Percentiles rank a stretch among this genome's conserved stretches.
Evolutionary conservation across 164 flowering plant species (phyloP).

Genomic region (Kalanchoe fedtschenkoi): DNA sequence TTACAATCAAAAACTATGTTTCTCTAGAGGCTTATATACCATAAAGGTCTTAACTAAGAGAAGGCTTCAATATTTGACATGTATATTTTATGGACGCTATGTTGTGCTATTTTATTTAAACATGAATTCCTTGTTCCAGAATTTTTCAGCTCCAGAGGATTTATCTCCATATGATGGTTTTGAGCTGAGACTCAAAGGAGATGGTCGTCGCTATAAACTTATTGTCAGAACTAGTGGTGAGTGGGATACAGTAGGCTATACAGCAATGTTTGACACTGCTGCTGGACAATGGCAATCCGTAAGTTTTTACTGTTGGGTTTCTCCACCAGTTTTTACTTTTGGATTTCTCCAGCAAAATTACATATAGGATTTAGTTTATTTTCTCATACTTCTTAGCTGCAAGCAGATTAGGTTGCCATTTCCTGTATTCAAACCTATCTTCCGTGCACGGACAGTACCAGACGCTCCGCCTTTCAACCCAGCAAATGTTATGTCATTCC

Average conservation of each 20-base stretch:
- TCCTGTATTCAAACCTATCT: constrained; percentile 76
- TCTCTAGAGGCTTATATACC: too few species aligned
- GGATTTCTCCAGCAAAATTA: too few species aligned
- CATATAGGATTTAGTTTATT: too few species aligned
- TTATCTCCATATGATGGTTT: constrained; percentile 92
- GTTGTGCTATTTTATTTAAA: too few species aligned
- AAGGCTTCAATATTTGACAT: too few species aligned
- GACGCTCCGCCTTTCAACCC: constrained; percentile 88
- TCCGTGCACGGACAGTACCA: constrained; percentile 70
- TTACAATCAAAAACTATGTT: too few species aligned
- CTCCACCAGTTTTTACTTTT: too few species aligned
- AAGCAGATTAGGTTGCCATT: constrained; percentile 63
- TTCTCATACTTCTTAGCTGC: too few species aligned
- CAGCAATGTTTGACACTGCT: constrained; percentile 67
- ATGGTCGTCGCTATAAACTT: constrained; percentile 83
- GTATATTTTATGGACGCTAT: too few species aligned
- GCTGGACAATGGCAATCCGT: constrained; percentile 84
- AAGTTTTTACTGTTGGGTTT: too few species aligned
- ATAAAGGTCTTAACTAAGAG: too few species aligned
- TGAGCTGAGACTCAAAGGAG: constrained; percentile 77
- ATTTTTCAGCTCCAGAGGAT: constrained; percentile 71
- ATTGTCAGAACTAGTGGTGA: constrained; percentile 78
- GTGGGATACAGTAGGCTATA: constrained; percentile 95
- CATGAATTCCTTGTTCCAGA: constrained; percentile 33
- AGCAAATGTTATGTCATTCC: constrained; percentile 53